phyloP scores from a whole-genome alignment of 345 rosid species.

The Pugionium cornutum region DNA sequence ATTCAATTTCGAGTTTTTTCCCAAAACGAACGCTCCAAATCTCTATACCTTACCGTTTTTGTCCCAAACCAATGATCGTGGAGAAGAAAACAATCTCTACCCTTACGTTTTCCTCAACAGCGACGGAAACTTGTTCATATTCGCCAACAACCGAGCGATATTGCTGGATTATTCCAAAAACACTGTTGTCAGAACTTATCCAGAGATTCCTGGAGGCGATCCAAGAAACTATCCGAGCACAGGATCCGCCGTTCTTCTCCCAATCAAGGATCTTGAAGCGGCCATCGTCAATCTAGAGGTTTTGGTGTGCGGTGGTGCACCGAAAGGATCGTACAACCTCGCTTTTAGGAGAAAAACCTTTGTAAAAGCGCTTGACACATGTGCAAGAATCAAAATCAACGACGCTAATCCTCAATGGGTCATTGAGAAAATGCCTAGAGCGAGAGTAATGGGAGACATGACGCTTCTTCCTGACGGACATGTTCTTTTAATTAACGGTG shows the following conservation, averaged over 20 bases:
- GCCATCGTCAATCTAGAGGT: slow-evolving; percentile 47
- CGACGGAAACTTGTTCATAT: slow-evolving; percentile 74
- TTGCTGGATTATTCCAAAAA: slow-evolving; percentile 48
- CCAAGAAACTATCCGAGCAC: slow-evolving; percentile 81
- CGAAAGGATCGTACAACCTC: slow-evolving; percentile 46
- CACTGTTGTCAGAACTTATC: slow-evolving; percentile 58
- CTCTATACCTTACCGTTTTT: slow-evolving; percentile 54
- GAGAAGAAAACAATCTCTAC: slow-evolving; percentile 42
- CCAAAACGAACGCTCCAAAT: slow-evolving; percentile 46
- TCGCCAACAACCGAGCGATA: slow-evolving; percentile 75
- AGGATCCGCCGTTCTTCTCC: slow-evolving; percentile 80
- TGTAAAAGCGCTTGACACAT: slow-evolving; percentile 43
- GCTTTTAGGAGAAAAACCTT: slow-evolving; percentile 28
- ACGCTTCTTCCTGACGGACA: slow-evolving; percentile 60
- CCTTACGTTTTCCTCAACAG: slow-evolving; percentile 58
- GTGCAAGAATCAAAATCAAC: slow-evolving; percentile 52
- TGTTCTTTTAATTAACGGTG: slow-evolving; percentile 63
- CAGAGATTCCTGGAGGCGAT: slow-evolving; percentile 66
- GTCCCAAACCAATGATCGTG: slow-evolving; percentile 50
- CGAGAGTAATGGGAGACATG: slow-evolving; percentile 72
- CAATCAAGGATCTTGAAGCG: slow-evolving; percentile 54
- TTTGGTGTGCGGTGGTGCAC: slow-evolving; percentile 68
- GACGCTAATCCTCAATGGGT: slow-evolving; percentile 49
- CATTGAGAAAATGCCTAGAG: slow-evolving; percentile 61
- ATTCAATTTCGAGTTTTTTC: slow-evolving; percentile 72